Percentiles rank a stretch among this genome's conserved stretches.
These are phyloP conservation scores for Barnettozyma populi DNA, from an alignment of 805 yeast species.

Conservation along the genomic window DNA sequence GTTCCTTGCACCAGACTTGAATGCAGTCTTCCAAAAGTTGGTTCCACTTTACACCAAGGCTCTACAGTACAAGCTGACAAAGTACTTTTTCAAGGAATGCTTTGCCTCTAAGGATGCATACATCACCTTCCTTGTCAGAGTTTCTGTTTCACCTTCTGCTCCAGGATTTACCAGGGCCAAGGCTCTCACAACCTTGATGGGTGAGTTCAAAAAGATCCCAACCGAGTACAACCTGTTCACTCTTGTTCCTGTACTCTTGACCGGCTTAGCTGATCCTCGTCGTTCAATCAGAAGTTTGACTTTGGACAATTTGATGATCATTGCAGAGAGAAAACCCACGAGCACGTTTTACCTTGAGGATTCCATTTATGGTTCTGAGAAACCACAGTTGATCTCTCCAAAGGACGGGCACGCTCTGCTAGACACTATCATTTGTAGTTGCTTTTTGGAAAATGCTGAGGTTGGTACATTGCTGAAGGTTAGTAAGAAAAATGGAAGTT, in stretches of 20 bases:
- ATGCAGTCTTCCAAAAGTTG: conserved; percentile 37
- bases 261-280: conserved; percentile 47
- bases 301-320: conserved; percentile 32
- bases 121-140: conserved; percentile 55
- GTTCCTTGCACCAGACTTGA: conserved; percentile 32
- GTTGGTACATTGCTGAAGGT: conserved; percentile 35
- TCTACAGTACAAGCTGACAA: conserved; percentile 24
- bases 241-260: conserved; percentile 51
- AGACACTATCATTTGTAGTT: conserved; percentile 36
- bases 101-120: conserved; percentile 39
- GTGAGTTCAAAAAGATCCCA: conserved; percentile 28
- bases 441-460: conserved; percentile 46
- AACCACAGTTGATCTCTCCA: conserved; percentile 52
- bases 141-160: conserved; percentile 48
- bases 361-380: conserved; percentile 51
- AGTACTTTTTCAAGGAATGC: conserved; percentile 27
- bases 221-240: conserved; percentile 42
- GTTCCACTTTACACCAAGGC: conserved; percentile 40
- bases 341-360: conserved; percentile 43
- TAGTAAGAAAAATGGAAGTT: conserved; percentile 51
- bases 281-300: conserved; percentile 45
- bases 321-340: conserved; percentile 32
- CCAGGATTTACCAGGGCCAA: conserved; percentile 53
- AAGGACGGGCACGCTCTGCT: conserved; percentile 53
- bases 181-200: conserved; percentile 39